Base-by-base conservation (phyloP, 805 yeast genomes). In the Saccharomyces paradoxus region DNA sequence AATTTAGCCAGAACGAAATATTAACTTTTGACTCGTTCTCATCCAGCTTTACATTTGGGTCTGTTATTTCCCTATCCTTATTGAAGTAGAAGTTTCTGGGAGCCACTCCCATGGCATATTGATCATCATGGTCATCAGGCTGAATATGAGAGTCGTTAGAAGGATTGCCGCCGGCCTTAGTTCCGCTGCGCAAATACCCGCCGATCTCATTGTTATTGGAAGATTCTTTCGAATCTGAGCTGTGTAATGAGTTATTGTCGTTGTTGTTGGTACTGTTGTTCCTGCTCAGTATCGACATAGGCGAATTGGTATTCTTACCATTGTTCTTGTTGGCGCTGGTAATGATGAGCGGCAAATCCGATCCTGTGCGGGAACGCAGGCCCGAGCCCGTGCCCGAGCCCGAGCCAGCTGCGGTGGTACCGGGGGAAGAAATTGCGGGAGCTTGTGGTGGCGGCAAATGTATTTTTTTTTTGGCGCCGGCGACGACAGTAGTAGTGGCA, bases 1-100 rank as follows among this genome's bases (percentile, higher is more conserved):
- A 59, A 52, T 58, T 60, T 28, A 63, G 48, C 65, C 69, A 62
- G 27, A 65, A 60, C n/a, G 68, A 59, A 28, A 67, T 60, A 44
- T 61, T 57, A 28, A 60, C 60, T 53, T 58, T 55, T 37, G 56
- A 54, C 13, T 56, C 56, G 53, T 51, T 46, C 51, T 55, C 46
- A 46, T 60, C 62, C 46, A 52, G 55, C 48, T 55, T 56, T 4
- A 60, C 65, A 37, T 59, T 56, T 21, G 68, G 68, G 49, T 65
- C 68, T 8, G 65, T 63, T 14, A 57, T 59, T 27, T 58, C 53
- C 17, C 60, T 59, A 46, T 59, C 59, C 49, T 53, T 56, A 37
- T 64, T 63, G 52, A 65, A 65, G 54, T 61, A 58, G 32, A 65
- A 57, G 28, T 61, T 58, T 17, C 56, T 59, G 12, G 68, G 68